phyloP scores from a whole-genome alignment of 2,329 filamentous ascomycete species.

The Calcarisporium arbuscula region DNA sequence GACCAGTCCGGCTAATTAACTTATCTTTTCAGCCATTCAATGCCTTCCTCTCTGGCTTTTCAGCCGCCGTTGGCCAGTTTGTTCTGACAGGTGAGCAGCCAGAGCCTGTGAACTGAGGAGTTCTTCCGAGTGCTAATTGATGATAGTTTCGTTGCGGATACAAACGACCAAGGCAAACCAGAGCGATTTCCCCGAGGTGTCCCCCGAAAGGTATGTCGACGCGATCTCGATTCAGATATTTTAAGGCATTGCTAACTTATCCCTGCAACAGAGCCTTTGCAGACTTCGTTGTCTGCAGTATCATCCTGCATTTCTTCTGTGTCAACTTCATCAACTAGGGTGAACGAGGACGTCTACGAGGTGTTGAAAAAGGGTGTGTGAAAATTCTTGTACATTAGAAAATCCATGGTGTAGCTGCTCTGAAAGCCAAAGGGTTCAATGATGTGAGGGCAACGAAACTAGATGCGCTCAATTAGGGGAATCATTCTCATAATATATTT shows the following conservation, averaged over 20 bases:
- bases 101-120: too few species aligned
- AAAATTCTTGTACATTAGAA: not conserved
- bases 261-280: conserved; percentile 69
- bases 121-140: too few species aligned
- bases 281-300: conserved; percentile 88
- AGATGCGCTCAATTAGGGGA: conserved; percentile 16
- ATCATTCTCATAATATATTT: conserved; percentile 18
- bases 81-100: conserved; percentile 83
- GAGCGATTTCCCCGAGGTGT: conserved; percentile 67
- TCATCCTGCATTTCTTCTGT: conserved; percentile 98
- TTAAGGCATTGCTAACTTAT: too few species aligned
- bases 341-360: not conserved
- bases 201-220: conserved; percentile 69
- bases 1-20: conserved; percentile 12
- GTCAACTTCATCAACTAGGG: conserved; percentile 96
- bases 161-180: conserved; percentile 84
- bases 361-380: not conserved
- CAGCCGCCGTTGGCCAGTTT: conserved; percentile 92
- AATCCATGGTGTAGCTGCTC: not conserved
- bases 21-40: conserved; percentile 78
- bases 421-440: too few species aligned
- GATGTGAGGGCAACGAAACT: conserved; percentile 8
- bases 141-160: conserved; percentile 69
- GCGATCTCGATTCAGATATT: too few species aligned
- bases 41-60: conserved; percentile 93